These are phyloP conservation scores for Dentipellis sp. DNA, from an alignment of 768 basidiomycete species.

Conservation along the genomic window DNA sequence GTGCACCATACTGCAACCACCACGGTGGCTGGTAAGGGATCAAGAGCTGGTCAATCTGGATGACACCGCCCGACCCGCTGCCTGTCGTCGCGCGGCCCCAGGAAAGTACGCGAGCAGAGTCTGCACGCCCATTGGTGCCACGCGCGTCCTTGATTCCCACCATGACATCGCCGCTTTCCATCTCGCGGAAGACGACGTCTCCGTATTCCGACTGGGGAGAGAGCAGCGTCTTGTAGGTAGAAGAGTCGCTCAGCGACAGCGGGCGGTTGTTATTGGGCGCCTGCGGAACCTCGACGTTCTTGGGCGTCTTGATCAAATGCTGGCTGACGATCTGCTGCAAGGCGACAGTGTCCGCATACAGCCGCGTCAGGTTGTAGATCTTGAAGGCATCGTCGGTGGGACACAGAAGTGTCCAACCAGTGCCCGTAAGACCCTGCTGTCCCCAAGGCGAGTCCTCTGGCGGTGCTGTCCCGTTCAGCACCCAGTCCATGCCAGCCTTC, in stretches of 20 bases:
- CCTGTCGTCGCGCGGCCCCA: slow-evolving; percentile 75
- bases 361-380: slow-evolving; percentile 65
- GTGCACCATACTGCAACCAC: slow-evolving; percentile 72
- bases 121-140: slow-evolving; percentile 49
- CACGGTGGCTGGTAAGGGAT: slow-evolving; percentile 81
- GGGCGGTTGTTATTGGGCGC: slow-evolving; percentile 63
- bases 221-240: slow-evolving; percentile 71
- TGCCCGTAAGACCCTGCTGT: slow-evolving; percentile 33
- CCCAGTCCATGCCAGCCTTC: slow-evolving; percentile 85
- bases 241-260: slow-evolving; percentile 57
- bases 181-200: slow-evolving; percentile 69
- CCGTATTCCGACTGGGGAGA: slow-evolving; percentile 62
- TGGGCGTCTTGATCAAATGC: slow-evolving; percentile 45
- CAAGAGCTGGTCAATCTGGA: slow-evolving; percentile 78
- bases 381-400: slow-evolving; percentile 93
- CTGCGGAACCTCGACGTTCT: slow-evolving; percentile 19
- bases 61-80: slow-evolving; percentile 74
- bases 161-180: slow-evolving; percentile 38
- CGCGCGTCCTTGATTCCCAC: slow-evolving; percentile 69
- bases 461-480: slow-evolving; percentile 76
- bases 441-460: slow-evolving; percentile 65
- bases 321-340: slow-evolving; percentile 61
- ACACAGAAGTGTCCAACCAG: slow-evolving; percentile 83
- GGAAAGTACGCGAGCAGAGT: slow-evolving; percentile 56
- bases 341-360: slow-evolving; percentile 47